phyloP scores from a whole-genome alignment of 129 eudicot genomes.

The Dittrichia graveolens region DNA sequence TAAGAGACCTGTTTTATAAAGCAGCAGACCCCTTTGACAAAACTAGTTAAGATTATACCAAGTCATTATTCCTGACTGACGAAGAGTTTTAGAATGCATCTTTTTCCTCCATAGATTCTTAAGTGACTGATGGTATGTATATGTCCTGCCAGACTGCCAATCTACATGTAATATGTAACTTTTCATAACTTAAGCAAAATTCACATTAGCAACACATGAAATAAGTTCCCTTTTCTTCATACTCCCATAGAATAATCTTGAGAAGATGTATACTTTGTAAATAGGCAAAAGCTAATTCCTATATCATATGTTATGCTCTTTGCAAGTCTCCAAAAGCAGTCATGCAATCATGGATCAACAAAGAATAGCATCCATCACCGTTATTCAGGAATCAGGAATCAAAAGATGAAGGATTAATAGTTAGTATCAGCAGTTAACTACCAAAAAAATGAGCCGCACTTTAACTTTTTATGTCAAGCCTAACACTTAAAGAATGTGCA shows the following conservation, averaged over 20 bases:
- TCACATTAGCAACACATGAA: too few species aligned
- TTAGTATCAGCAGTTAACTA: slow-evolving; percentile 7
- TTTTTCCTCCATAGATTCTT: too few species aligned
- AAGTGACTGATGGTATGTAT: too few species aligned
- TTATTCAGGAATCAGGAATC: neutral
- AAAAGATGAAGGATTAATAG: neutral
- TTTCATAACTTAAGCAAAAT: too few species aligned
- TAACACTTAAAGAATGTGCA: slow-evolving; percentile 21
- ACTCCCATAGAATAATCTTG: neutral
- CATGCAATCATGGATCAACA: slow-evolving; percentile 7
- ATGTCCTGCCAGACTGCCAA: too few species aligned
- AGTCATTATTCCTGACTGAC: neutral
- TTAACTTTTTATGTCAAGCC: slow-evolving; percentile 30
- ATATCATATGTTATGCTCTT: slow-evolving; percentile 18
- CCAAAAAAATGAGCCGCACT: neutral
- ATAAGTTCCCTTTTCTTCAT: neutral
- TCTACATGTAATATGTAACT: too few species aligned
- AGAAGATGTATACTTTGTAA: neutral
- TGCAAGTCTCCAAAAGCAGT: slow-evolving; percentile 12
- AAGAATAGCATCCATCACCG: slow-evolving; percentile 14
- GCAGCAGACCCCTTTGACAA: neutral
- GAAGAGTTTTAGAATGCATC: neutral
- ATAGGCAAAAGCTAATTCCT: neutral
- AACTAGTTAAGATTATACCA: slow-evolving; percentile 9
- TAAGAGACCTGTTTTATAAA: neutral